These are phyloP conservation scores for Tricholomella constricta DNA, from an alignment of 768 basidiomycete species.

Conservation along the genomic window DNA sequence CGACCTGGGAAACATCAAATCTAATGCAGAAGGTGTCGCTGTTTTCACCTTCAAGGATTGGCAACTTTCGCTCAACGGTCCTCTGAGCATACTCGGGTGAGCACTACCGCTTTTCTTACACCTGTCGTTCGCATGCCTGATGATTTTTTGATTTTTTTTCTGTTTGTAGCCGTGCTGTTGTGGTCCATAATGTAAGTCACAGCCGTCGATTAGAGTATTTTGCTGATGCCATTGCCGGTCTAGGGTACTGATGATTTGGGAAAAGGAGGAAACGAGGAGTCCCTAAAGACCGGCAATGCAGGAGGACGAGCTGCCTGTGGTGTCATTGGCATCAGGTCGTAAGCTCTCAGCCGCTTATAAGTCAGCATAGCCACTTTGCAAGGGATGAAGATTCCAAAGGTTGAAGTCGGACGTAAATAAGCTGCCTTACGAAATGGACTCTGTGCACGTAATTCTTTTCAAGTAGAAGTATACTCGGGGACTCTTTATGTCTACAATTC, in stretches of 20 bases:
- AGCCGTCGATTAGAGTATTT: slow-evolving; percentile 7
- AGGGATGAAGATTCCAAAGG: too few species aligned
- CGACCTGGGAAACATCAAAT: slow-evolving; percentile 73
- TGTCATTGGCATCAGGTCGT: slow-evolving; percentile 58
- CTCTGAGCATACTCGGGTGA: slow-evolving; percentile 69
- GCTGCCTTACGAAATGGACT: too few species aligned
- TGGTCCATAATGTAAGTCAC: slow-evolving; percentile 64
- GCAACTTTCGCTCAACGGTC: slow-evolving; percentile 67
- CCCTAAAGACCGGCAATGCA: slow-evolving; percentile 78
- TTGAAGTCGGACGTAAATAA: too few species aligned
- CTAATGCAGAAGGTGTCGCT: slow-evolving; percentile 59
- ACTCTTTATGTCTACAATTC: neutral
- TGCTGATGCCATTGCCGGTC: slow-evolving; percentile 1
- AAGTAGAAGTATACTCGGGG: neutral
- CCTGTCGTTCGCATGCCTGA: neutral
- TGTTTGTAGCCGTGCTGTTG: slow-evolving; percentile 59
- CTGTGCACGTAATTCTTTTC: too few species aligned
- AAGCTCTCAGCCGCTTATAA: too few species aligned
- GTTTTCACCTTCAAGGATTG: slow-evolving; percentile 59
- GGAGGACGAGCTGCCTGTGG: slow-evolving; percentile 80
- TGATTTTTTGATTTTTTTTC: slow-evolving; percentile 1
- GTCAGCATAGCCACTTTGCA: too few species aligned
- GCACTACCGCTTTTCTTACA: slow-evolving; percentile 19
- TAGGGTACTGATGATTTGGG: slow-evolving; percentile 80
- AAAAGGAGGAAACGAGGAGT: slow-evolving; percentile 65